A percentile compares a stretch with the other conserved stretches of the same genome.
Evolutionary conservation across 345 rosid species (phyloP).

Genomic region (Gossypium thurberi): DNA sequence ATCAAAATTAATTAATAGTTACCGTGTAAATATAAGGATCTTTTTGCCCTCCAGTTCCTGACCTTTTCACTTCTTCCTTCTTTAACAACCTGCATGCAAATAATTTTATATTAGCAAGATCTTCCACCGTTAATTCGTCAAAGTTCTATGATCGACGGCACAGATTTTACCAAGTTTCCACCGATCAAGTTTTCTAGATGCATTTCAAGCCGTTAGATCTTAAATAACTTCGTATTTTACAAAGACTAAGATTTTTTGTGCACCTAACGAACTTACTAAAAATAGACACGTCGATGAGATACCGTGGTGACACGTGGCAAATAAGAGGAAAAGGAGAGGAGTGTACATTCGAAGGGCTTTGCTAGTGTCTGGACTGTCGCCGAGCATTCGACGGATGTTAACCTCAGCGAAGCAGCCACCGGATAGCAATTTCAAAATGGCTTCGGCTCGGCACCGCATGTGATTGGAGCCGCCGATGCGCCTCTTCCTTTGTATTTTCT

Average conservation of each 20-base stretch:
- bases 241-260: background rate
- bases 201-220: conserved; percentile 1
- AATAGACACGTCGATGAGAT: background rate
- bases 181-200: background rate
- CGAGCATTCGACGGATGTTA: conserved; percentile 62
- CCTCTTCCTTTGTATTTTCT: conserved; percentile 26
- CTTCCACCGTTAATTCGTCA: background rate
- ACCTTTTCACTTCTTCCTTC: conserved; percentile 60
- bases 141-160: background rate
- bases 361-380: conserved; percentile 96
- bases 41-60: conserved; percentile 68
- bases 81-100: conserved; percentile 49
- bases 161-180: background rate
- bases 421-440: conserved; percentile 67
- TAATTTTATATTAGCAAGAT: background rate
- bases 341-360: conserved; percentile 84
- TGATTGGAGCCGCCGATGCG: conserved; percentile 31
- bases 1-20: background rate
- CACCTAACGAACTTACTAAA: background rate
- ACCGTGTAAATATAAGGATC: conserved; percentile 86
- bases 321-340: background rate
- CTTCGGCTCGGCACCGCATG: conserved; percentile 61
- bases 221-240: background rate
- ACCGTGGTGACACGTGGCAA: background rate
- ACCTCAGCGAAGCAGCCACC: conserved; percentile 57